These are phyloP conservation scores for Penicillium verhagenii DNA, from an alignment of 495 filamentous ascomycete genomes.

Conservation along the genomic window DNA sequence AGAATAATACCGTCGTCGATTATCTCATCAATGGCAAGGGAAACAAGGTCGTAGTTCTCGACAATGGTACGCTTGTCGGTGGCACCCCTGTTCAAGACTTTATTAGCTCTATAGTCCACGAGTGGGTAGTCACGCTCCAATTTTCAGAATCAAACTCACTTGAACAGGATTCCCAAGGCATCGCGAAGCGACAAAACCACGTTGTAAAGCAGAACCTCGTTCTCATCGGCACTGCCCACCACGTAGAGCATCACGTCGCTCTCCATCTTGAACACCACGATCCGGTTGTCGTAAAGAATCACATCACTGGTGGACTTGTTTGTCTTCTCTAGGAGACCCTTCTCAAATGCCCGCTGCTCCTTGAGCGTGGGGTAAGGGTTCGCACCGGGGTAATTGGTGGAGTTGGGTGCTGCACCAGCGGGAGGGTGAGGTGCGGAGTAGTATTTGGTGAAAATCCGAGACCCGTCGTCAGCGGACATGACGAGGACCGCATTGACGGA, in stretches of 20 bases:
- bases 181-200: constrained; percentile 87
- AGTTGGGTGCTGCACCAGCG: constrained; percentile 47
- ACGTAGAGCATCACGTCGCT: constrained; percentile 97
- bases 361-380: constrained; percentile 89
- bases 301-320: constrained; percentile 93
- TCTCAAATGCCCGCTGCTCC: constrained; percentile 93
- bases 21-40: constrained; percentile 91
- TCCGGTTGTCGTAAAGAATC: constrained; percentile 90
- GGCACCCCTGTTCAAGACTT: constrained; percentile 60
- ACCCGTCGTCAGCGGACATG: constrained; percentile 82
- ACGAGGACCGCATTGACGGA: constrained; percentile 91
- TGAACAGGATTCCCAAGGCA: constrained; percentile 86
- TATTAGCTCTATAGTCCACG: not conserved
- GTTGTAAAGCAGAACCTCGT: constrained; percentile 94
- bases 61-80: constrained; percentile 96
- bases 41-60: constrained; percentile 94
- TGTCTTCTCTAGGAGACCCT: constrained; percentile 93
- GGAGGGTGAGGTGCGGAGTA: constrained; percentile 83
- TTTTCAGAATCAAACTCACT: constrained; percentile 53
- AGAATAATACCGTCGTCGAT: constrained; percentile 96
- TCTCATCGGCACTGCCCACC: constrained; percentile 88
- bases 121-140: not conserved
- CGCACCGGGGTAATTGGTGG: constrained; percentile 57
- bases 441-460: constrained; percentile 93
- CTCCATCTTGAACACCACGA: constrained; percentile 97